Evolutionary conservation across 1,284 basidiomycete species (phyloP), one percentile per base, ranked within the genome.

Genomic region (Bondarzewia mesenterica): DNA sequence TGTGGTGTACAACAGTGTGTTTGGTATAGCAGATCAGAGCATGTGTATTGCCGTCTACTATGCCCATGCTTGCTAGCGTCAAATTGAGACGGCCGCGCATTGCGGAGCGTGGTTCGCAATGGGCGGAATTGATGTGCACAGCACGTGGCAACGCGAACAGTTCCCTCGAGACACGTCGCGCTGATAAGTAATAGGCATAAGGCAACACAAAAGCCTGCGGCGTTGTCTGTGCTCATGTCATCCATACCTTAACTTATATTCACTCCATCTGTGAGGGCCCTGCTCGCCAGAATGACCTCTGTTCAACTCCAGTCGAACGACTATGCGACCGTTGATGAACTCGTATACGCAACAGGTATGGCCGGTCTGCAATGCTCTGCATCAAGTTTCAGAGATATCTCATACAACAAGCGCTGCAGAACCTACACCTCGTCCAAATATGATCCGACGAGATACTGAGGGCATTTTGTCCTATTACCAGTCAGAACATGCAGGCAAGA

Each of bases 381-480:
- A 12, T n/a, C 29, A 10, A 32, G n/a, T n/a, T n/a, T 32, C 29
- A 32, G 29, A 10, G 29, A 32, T 32, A 10, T 32, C 29, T 32
- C 29, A 32, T 7, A 7, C 29, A 32, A 7, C 5, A 7, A n/a
- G 29, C 29, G 29, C 12, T 4, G 12, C 29, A 32, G 29, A 10
- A 32, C 46, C 45, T 7, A n/a, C 25, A 5, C 38, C 43, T 16
- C 55, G 52, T 21, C 52, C 52, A 23, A 49, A 27, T 15, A 21
- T 38, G 7, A 21, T 47, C 10, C 52, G 54, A 15, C 51, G 49
- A 20, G 66, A 70, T 48, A 60, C 64, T 12, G 61, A 64, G 41
- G 55, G 52, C 47, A 67, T 67, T 50, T 50, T 71, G 47, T 66
- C 68, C 15, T 70, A 68, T 51, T 65, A 68, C 55, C 61, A 62